Conservation (phyloP, 108 stramenopile species). For the Pseudonitzschia pungens region DNA sequence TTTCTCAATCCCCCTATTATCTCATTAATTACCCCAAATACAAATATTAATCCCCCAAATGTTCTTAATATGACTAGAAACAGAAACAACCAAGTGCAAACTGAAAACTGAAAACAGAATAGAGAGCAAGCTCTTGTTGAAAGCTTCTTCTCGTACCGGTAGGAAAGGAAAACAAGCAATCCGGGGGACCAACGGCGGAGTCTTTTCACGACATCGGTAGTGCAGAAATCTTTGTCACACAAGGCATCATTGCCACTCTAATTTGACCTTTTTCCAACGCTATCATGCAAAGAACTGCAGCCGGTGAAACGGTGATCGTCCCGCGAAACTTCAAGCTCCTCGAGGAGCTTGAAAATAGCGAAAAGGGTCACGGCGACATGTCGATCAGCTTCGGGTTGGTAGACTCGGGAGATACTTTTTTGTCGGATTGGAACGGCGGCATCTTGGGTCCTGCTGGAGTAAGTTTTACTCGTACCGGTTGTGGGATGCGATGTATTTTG, state of each 20-base stretch:
- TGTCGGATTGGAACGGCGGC: slow-evolving; percentile 95
- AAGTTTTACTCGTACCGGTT: slow-evolving; percentile 32
- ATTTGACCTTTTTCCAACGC: neutral
- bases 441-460: slow-evolving; percentile 95
- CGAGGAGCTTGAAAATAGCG: slow-evolving; percentile 94
- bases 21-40: too few species aligned
- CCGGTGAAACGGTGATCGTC: slow-evolving; percentile 87
- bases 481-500: neutral
- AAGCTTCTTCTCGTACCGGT: neutral
- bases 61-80: too few species aligned
- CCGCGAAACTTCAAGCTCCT: slow-evolving; percentile 99
- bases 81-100: too few species aligned
- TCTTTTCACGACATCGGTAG: neutral
- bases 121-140: too few species aligned
- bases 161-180: neutral
- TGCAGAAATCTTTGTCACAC: neutral
- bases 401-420: slow-evolving; percentile 92
- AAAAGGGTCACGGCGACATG: slow-evolving; percentile 92
- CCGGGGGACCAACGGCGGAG: neutral
- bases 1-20: too few species aligned
- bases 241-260: neutral
- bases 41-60: too few species aligned
- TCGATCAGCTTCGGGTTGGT: slow-evolving; percentile 93
- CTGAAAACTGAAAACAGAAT: too few species aligned
- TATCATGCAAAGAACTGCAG: slow-evolving; percentile 45